These are phyloP conservation scores for Centaurea solstitialis DNA, from an alignment of 129 eudicot species.

Conservation along the genomic window DNA sequence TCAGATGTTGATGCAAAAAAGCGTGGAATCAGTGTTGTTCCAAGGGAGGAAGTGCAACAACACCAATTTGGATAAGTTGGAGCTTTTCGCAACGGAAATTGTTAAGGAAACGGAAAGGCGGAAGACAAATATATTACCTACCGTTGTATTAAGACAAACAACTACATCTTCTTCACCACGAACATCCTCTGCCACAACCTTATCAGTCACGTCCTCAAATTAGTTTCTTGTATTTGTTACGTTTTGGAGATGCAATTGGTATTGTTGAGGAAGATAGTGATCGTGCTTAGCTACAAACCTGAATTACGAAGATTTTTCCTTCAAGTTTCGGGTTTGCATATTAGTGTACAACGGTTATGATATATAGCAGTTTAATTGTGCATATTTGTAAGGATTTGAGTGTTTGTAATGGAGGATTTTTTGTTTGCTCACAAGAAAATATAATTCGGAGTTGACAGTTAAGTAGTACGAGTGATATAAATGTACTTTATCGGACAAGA, in stretches of 20 bases:
- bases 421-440: slow-evolving; percentile 14
- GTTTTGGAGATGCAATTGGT: neutral
- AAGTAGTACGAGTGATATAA: neutral
- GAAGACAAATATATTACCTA: slow-evolving; percentile 47
- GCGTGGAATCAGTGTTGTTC: slow-evolving; percentile 56
- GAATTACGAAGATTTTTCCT: slow-evolving; percentile 8
- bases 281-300: neutral
- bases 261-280: neutral
- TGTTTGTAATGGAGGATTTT: slow-evolving; percentile 17
- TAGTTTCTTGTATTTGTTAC: slow-evolving; percentile 23
- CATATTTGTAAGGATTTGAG: slow-evolving; percentile 22
- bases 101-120: slow-evolving; percentile 67
- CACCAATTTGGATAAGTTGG: slow-evolving; percentile 58
- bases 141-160: slow-evolving; percentile 47
- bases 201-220: slow-evolving; percentile 57
- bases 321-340: neutral
- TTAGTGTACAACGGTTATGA: slow-evolving; percentile 22
- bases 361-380: slow-evolving; percentile 18
- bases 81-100: slow-evolving; percentile 43
- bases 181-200: slow-evolving; percentile 68
- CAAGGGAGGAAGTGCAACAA: slow-evolving; percentile 54
- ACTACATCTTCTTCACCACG: slow-evolving; percentile 48
- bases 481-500: slow-evolving; percentile 1
- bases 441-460: neutral
- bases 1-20: slow-evolving; percentile 58